Evolutionary conservation across 306 rosid species (phyloP), one percentile per base, ranked within the genome.

Genomic region (Abrus precatorius): DNA sequence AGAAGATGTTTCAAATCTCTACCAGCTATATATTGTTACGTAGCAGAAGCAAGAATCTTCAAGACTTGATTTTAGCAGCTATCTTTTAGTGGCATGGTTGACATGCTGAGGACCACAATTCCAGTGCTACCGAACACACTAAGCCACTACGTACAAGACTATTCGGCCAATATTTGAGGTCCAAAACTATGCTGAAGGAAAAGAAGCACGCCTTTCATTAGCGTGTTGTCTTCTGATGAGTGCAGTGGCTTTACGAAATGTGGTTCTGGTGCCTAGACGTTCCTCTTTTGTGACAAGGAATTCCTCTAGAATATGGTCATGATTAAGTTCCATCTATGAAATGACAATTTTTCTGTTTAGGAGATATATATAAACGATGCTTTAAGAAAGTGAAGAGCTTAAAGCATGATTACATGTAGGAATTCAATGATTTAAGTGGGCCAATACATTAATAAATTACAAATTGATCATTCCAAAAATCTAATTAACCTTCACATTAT

Each of bases 71-170:
- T 63, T 56, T 28, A 32, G 49, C 44, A 69, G 69, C 73, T 56
- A 74, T 45, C 55, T 45, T 55, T 81, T 38, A 13, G 72, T 43
- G 65, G 34, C 48, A 67, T 67, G 83, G 79, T 85, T 83, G 84
- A 83, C 78, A 79, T 74, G 59, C 47, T 67, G 3, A 79, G 86
- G 90, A 62, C 88, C 87, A 85, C 84, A 76, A 63, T 73, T 59
- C 20, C 64, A 12, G 29, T 6, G 5, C 55, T 54, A 48, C 69
- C 68, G 50, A 76, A 79, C 71, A 77, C 57, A 30, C 82, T 77
- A 84, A 48, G 71, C 10, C 59, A 87, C 75, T 29, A 64, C 62
- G 2, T 2, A 36, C 44, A 60, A 54, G 78, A 81, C 80, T 75
- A 64, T 83, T 54, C 0, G 32, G 7, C 77, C 11, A 27, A 71